Evolutionary conservation across 2,329 filamentous ascomycete species (phyloP).

Genomic region (Fusarium hainanense): DNA sequence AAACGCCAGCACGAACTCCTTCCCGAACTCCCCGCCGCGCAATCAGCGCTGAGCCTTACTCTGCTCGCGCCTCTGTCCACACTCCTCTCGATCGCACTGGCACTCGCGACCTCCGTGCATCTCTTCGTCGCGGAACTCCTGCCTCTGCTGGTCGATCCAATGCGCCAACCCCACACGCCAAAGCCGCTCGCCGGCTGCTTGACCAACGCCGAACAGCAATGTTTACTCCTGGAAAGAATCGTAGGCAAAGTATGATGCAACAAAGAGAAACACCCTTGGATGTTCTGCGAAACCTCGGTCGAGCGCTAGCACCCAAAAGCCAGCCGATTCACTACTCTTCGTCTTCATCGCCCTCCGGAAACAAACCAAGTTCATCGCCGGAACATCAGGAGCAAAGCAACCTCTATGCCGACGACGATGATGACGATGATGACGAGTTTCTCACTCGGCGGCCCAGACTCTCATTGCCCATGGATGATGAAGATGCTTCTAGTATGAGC

Average conservation of each 20-base stretch:
- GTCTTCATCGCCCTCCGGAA: constrained; percentile 52
- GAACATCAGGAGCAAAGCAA: constrained; percentile 56
- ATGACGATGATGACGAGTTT: constrained; percentile 63
- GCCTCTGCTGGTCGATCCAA: constrained; percentile 58
- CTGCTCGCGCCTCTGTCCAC: constrained; percentile 54
- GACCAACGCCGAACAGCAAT: constrained; percentile 68
- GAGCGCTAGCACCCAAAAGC: constrained; percentile 62
- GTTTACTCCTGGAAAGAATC: constrained; percentile 69
- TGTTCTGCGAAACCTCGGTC: constrained; percentile 64
- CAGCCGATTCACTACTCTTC: constrained; percentile 60
- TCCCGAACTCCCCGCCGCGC: constrained; percentile 48
- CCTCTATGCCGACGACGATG: constrained; percentile 61
- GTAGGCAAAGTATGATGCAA: constrained; percentile 67
- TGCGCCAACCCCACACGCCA: constrained; percentile 69
- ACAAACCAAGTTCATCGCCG: constrained; percentile 45
- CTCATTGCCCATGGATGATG: constrained; percentile 64
- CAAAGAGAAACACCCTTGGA: constrained; percentile 67
- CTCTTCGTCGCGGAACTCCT: constrained; percentile 56
- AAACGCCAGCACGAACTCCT: constrained; percentile 33
- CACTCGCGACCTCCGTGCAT: constrained; percentile 53
- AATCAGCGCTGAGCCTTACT: constrained; percentile 52
- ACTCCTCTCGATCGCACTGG: constrained; percentile 56
- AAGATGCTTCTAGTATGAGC: constrained; percentile 65
- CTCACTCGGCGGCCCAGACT: constrained; percentile 58
- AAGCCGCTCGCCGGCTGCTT: constrained; percentile 68